Conservation (phyloP, 1,284 basidiomycete genomes). For the Apiotrichum veenhuisii region DNA sequence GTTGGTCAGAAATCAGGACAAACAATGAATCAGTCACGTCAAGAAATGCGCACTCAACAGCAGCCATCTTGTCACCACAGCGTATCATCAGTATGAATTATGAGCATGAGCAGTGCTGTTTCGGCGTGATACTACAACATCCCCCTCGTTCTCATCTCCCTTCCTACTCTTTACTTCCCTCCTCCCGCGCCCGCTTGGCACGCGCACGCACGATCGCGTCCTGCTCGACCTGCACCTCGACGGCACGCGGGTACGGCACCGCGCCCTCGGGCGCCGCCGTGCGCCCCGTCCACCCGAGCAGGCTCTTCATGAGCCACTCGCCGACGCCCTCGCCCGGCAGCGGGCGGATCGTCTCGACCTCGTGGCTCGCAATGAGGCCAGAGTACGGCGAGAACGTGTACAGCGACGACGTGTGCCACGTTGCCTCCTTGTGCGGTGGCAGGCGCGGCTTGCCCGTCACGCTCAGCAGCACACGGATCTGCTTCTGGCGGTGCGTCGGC, state of each 20-base stretch:
- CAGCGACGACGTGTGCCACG: slow-evolving; percentile 48
- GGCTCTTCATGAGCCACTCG: slow-evolving; percentile 42
- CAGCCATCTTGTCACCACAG: no score
- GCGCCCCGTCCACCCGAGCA: slow-evolving; percentile 36
- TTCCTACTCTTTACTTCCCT: no score
- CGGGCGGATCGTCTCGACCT: slow-evolving; percentile 50
- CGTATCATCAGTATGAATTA: no score
- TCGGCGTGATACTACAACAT: no score
- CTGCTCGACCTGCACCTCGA: neutral
- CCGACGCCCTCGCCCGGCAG: slow-evolving; percentile 48
- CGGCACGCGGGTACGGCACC: neutral
- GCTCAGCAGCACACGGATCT: slow-evolving; percentile 42
- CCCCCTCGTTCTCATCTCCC: no score
- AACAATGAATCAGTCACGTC: no score
- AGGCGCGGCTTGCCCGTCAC: slow-evolving; percentile 41
- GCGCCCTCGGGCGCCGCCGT: neutral
- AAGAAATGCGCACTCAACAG: no score
- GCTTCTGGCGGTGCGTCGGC: slow-evolving; percentile 30
- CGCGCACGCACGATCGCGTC: neutral
- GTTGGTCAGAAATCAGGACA: no score
- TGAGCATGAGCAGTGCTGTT: no score
- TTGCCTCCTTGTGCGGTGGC: slow-evolving; percentile 38
- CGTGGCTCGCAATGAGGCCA: slow-evolving; percentile 45
- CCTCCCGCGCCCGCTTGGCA: no score
- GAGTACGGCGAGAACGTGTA: slow-evolving; percentile 50